Base-by-base conservation (phyloP, 108 stramenopile genomes). In the Chaetoceros tenuissimus region DNA sequence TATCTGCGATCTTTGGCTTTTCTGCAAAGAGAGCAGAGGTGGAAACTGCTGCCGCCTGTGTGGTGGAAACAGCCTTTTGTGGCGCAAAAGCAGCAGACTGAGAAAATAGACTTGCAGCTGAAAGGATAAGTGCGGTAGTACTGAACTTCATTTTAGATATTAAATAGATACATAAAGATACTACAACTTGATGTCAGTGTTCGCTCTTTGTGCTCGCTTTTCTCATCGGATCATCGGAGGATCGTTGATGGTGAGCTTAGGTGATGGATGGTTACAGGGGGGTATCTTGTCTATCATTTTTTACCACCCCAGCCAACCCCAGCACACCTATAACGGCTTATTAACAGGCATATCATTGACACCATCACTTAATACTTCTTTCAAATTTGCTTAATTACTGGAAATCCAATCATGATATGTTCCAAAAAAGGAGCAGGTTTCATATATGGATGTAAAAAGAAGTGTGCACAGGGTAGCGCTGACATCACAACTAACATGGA, bases 1-100 rank as follows among this genome's bases (percentile, higher is more conserved):
- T 79, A 24, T 81, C 58, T 62, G 92, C 92, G 68, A 93, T 93
- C 63, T 87, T 87, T 59, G 84, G 64, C 22, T 56, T 50, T 56
- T 60, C 60, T 21, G 64, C 53, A 7, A 17, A 2, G n/a, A 61
- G 46, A 0, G 53, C 52, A 3, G 57, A 64, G 2, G 40, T 26
- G 22, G 47, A 46, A 2, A 44, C 23, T 13, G 60, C 27, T 22
- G 28, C 28, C 16, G 67, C 34, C n/a, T n/a, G n/a, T n/a, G n/a
- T n/a, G n/a, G n/a, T n/a, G 13, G 34, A 40, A 10, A 5, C 34
- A 10, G 5, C 13, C 5, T 5, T 13, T 40, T 40, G 34, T 13
- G 34, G 34, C 13, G 34, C 34, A 40, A 40, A 40, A 5, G 34
- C 34, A 10, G 34, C 34, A 40, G 34, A 5, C 13, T 40, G 34